phyloP scores from a whole-genome alignment of 768 basidiomycete genomes.

The Boletales sp. region DNA sequence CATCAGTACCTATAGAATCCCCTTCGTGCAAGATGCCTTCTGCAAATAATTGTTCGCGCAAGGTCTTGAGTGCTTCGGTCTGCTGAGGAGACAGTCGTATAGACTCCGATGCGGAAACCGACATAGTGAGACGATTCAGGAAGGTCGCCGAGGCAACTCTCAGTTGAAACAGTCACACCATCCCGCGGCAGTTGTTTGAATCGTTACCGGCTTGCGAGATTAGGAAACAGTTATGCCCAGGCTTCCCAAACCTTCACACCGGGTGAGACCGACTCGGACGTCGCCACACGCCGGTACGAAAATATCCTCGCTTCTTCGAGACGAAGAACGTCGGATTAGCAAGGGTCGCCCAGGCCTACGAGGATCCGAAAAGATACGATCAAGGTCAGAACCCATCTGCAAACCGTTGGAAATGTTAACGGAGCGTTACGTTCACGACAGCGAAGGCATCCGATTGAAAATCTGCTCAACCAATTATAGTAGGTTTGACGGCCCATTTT shows the following conservation, averaged over 20 bases:
- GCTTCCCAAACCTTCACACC: too few species aligned
- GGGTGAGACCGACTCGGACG: too few species aligned
- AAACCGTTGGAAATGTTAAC: too few species aligned
- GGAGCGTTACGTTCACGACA: too few species aligned
- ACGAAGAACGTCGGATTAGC: background rate
- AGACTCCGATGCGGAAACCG: slow-evolving; percentile 3
- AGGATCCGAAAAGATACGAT: background rate
- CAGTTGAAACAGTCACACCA: background rate
- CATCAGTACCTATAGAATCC: slow-evolving; percentile 59
- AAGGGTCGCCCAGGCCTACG: background rate
- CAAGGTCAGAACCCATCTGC: too few species aligned
- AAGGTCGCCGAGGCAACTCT: background rate
- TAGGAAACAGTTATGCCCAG: too few species aligned
- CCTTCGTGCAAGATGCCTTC: slow-evolving; percentile 58
- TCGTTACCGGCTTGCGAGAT: background rate
- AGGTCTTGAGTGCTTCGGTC: slow-evolving; percentile 41
- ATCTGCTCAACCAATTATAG: too few species aligned
- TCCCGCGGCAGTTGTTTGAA: slow-evolving; percentile 1
- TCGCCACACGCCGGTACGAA: too few species aligned
- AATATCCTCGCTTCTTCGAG: too few species aligned
- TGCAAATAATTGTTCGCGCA: slow-evolving; percentile 48
- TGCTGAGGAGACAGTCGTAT: slow-evolving; percentile 22
- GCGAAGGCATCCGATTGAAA: too few species aligned
- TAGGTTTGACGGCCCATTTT: too few species aligned
- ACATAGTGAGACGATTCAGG: slow-evolving; percentile 7